A percentile compares a stretch with the other conserved stretches of the same genome.
These are phyloP conservation scores for Lunasporangiospora selenospora DNA, from an alignment of 192 early-diverging fungal species.

Conservation along the genomic window DNA sequence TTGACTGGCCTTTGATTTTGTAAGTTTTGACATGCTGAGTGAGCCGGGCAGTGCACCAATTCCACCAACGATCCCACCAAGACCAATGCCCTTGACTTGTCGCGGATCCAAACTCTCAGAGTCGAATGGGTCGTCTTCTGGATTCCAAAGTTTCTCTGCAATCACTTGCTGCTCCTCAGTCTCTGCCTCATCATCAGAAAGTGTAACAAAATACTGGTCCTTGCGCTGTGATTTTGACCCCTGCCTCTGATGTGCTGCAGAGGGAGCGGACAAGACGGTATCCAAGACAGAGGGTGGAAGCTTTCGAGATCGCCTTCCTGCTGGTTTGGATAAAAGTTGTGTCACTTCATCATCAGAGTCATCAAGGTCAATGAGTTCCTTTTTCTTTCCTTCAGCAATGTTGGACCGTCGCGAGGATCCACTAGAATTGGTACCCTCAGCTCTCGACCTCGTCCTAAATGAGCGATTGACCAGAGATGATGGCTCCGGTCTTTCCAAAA, in stretches of 20 bases:
- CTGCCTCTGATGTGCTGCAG: too few relatives aligned
- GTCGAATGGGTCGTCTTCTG: conserved; percentile 30
- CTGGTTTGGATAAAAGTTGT: too few relatives aligned
- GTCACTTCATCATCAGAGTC: conserved; percentile 40
- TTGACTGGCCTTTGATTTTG: background rate
- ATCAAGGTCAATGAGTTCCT: conserved; percentile 9
- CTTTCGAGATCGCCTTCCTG: too few relatives aligned
- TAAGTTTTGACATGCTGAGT: conserved; percentile 17
- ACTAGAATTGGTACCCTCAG: background rate
- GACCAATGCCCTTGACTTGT: conserved; percentile 35
- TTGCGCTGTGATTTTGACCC: too few relatives aligned
- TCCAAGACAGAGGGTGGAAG: too few relatives aligned
- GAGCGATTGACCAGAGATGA: conserved; percentile 27
- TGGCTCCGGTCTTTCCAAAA: conserved; percentile 29
- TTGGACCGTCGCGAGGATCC: background rate
- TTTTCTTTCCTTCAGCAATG: background rate
- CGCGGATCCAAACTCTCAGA: conserved; percentile 29
- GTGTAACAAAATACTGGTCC: too few relatives aligned
- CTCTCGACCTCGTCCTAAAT: conserved; percentile 6
- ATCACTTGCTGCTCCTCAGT: conserved; percentile 4
- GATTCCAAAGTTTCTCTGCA: conserved; percentile 37
- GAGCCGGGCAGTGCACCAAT: conserved; percentile 38
- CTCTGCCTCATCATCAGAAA: conserved; percentile 20
- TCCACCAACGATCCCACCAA: conserved; percentile 37
- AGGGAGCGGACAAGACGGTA: too few relatives aligned